Evolutionary conservation across 805 yeast genomes (phyloP), one percentile per base, ranked within the genome.

Genomic region (Candida tibetensis): DNA sequence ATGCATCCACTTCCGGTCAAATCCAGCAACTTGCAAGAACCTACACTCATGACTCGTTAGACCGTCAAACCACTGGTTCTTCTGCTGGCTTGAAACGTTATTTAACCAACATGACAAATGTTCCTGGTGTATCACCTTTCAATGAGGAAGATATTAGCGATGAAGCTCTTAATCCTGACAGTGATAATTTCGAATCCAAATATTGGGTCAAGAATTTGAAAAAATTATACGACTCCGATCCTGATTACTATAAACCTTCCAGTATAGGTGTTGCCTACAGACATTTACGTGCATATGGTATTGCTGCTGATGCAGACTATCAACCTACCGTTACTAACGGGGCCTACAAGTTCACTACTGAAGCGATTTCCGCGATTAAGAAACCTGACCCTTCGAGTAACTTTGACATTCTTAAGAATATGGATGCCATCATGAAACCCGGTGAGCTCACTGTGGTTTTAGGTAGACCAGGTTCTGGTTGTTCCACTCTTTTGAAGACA

Each of bases 121-220:
- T 74, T 18, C 78, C 78, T 0, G 81, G 81, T 40, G 55, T 65
- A 1, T 48, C 50, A 30, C 74, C 80, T 1, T 66, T 52, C 36
- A 45, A 36, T 9, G 47, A 42, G n/a, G 47, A 52, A 3, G 38
- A 40, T 4, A 28, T 48, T 36, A 23, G 36, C 7, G 60, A 66
- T 37, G 69, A 74, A n/a, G 50, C 65, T 36, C 63, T 82, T 48
- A 78, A 82, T 51, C 89, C 89, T 1, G 64, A 67, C 16, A 66
- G 75, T 36, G 81, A 75, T n/a, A 52, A 71, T 5, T 82, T 82
- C 53, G 72, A 74, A 47, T 70, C 84, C 36, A 76, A 72, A 50
- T 75, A 72, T 39, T 82, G 89, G 89, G 79, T 82, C 39, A 78
- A 78, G 52, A 82, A 82, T 49, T 57, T 80, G 62, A 66, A 80